phyloP scores from a whole-genome alignment of 2,329 filamentous ascomycete species.

The Pseudopyricularia javanii region DNA sequence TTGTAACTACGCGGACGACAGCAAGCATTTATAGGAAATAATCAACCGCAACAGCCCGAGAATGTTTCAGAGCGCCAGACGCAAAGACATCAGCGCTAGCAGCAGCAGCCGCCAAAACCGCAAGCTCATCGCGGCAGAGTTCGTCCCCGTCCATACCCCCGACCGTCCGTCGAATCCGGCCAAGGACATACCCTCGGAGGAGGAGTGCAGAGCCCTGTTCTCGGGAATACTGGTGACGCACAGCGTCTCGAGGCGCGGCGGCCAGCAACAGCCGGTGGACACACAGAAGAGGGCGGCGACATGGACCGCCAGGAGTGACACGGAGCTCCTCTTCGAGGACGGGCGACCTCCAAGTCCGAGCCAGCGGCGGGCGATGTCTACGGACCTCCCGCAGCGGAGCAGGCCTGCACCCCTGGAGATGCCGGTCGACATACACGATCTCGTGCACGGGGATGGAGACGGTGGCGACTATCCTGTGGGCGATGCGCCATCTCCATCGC shows the following conservation, averaged over 20 bases:
- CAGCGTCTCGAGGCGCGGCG: background rate
- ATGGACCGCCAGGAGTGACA: background rate
- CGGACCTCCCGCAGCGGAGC: background rate
- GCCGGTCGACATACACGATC: background rate
- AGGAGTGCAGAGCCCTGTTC: slow-evolving; percentile 12
- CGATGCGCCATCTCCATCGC: background rate
- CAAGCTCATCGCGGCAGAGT: background rate
- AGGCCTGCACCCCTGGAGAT: background rate
- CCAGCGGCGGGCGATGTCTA: background rate
- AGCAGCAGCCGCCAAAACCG: background rate
- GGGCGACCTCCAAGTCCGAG: background rate
- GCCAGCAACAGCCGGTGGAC: background rate
- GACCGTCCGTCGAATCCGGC: slow-evolving; percentile 12
- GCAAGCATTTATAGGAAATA: background rate
- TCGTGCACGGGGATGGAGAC: background rate
- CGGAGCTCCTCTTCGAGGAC: background rate
- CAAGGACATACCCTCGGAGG: slow-evolving; percentile 13
- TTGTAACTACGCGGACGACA: background rate
- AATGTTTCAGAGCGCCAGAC: background rate
- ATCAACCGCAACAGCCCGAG: background rate
- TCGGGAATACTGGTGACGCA: background rate
- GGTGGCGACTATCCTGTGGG: background rate
- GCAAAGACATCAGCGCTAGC: background rate
- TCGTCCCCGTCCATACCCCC: slow-evolving; percentile 10
- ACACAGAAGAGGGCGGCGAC: background rate